Percentiles rank a stretch among this genome's conserved stretches.
Evolutionary conservation across 23 red algal genomes (phyloP).

Genomic region (Cyanidium caldarium): DNA sequence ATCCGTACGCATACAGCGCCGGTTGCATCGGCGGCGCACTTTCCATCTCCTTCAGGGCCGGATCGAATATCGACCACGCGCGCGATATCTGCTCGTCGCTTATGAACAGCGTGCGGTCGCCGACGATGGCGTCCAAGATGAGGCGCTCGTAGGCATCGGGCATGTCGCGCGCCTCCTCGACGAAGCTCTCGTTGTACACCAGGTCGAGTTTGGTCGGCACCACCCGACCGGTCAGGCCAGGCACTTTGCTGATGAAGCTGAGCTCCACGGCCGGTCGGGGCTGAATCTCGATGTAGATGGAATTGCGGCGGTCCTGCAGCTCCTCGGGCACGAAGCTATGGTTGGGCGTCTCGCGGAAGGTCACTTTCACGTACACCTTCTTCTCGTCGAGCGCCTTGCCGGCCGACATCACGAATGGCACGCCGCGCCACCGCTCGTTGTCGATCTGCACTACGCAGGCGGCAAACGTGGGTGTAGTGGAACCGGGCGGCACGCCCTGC

Average conservation of each 20-base stretch:
- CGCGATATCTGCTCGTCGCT: conserved; percentile 73
- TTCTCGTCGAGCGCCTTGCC: conserved; percentile 94
- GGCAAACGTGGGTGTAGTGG: conserved; percentile 62
- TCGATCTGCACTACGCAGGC: conserved; percentile 76
- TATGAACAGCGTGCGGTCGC: conserved; percentile 86
- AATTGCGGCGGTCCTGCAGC: neutral
- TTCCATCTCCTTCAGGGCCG: conserved; percentile 69
- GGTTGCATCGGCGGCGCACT: conserved; percentile 16
- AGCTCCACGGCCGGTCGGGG: conserved; percentile 3
- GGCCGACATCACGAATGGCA: conserved; percentile 90
- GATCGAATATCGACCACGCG: conserved; percentile 70
- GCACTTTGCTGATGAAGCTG: conserved; percentile 1
- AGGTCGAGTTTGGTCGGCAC: conserved; percentile 11
- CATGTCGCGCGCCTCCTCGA: conserved; percentile 81
- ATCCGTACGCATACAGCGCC: conserved; percentile 52
- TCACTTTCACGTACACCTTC: conserved; percentile 44
- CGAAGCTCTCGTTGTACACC: conserved; percentile 14
- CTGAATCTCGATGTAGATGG: neutral
- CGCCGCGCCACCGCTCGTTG: conserved; percentile 84
- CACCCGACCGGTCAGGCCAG: neutral
- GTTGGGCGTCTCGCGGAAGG: neutral
- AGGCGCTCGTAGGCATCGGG: conserved; percentile 94
- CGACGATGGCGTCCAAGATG: conserved; percentile 79
- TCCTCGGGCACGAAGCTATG: neutral
- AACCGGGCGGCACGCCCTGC: conserved; percentile 50